phyloP scores from a whole-genome alignment of 2,329 filamentous ascomycete species.

The Calcarisporium arbuscula region DNA sequence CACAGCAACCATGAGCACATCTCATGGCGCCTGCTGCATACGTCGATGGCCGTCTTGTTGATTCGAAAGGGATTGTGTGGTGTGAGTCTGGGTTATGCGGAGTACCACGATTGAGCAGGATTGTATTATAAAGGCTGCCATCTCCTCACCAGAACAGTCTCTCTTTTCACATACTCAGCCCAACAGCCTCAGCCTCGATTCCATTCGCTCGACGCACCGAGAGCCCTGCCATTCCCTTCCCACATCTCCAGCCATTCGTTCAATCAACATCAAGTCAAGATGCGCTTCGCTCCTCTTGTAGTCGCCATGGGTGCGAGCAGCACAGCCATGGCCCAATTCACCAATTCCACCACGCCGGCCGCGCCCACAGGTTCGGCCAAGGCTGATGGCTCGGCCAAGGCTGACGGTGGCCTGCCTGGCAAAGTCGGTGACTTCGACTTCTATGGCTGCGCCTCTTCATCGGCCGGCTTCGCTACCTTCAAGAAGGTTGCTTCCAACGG shows the following conservation, averaged over 20 bases:
- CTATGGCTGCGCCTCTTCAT: constrained; percentile 20
- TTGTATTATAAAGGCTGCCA: constrained; percentile 5
- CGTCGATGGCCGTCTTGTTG: constrained; percentile 7
- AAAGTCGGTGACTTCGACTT: constrained; percentile 14
- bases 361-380: background rate
- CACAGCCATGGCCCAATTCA: constrained; percentile 18
- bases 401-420: constrained; percentile 12
- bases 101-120: background rate
- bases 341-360: constrained; percentile 7
- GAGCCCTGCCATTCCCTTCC: constrained; percentile 20
- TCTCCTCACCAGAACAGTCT: constrained; percentile 1
- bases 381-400: background rate
- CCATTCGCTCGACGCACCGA: constrained; percentile 21
- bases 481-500: constrained; percentile 7
- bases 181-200: constrained; percentile 22
- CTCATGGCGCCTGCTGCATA: too few species aligned
- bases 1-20: too few species aligned
- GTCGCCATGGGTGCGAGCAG: constrained; percentile 24
- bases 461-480: constrained; percentile 17
- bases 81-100: background rate
- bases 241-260: constrained; percentile 18
- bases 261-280: constrained; percentile 14
- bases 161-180: constrained; percentile 12
- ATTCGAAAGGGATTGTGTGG: background rate
- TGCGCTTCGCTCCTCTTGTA: constrained; percentile 23